These are phyloP conservation scores for Nephelium lappaceum DNA, from an alignment of 345 rosid genomes.

Conservation along the genomic window DNA sequence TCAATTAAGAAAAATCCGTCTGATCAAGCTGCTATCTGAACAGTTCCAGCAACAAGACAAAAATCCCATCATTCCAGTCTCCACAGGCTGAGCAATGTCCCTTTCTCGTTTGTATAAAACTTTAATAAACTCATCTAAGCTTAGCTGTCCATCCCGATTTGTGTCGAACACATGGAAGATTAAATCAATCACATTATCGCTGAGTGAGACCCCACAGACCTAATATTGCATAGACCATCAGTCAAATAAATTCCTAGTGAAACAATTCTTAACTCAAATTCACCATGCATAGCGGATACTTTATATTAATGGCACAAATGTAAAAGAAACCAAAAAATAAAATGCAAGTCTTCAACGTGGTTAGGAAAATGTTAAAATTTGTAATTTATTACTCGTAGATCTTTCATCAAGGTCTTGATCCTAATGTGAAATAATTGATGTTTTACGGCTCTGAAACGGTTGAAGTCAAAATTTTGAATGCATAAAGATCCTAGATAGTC, in stretches of 20 bases:
- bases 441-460: neutral
- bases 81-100: conserved; percentile 69
- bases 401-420: neutral
- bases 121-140: conserved; percentile 69
- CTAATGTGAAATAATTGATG: neutral
- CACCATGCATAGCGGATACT: neutral
- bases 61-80: conserved; percentile 49
- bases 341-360: neutral
- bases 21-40: conserved; percentile 34
- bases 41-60: conserved; percentile 49
- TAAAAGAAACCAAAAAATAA: neutral
- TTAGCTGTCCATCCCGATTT: conserved; percentile 69
- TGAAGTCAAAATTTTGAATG: neutral
- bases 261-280: neutral
- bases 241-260: neutral
- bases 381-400: neutral
- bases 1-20: conserved; percentile 28
- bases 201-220: conserved; percentile 73
- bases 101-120: conserved; percentile 63
- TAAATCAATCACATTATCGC: conserved; percentile 69
- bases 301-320: neutral
- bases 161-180: conserved; percentile 80
- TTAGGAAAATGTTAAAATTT: neutral
- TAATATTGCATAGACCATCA: conserved; percentile 22
- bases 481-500: too few relatives aligned